Conservation (phyloP, 148 eudicot genomes). For the Cornus florida region DNA sequence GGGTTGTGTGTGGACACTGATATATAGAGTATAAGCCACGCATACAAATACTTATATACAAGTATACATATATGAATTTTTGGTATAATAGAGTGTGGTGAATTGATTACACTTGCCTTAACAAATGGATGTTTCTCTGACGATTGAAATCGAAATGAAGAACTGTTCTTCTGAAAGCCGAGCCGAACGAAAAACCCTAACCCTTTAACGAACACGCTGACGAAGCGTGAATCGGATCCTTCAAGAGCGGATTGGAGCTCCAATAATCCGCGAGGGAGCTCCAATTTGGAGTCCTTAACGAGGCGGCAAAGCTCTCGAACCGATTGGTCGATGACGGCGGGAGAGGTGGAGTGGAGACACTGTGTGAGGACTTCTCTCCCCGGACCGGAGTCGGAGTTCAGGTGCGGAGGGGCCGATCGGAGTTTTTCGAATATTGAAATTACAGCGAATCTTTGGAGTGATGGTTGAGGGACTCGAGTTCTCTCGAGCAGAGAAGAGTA, state of each 20-base stretch:
- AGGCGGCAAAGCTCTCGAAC: slow-evolving; percentile 79
- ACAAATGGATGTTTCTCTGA: slow-evolving; percentile 75
- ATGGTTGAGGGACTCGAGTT: slow-evolving; percentile 70
- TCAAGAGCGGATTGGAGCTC: slow-evolving; percentile 80
- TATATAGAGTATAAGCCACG: no score
- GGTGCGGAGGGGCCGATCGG: slow-evolving; percentile 40
- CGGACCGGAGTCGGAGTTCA: slow-evolving; percentile 44
- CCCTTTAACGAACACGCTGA: slow-evolving; percentile 62
- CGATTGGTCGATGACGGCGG: slow-evolving; percentile 83
- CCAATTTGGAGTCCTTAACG: slow-evolving; percentile 49
- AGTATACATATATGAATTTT: no score
- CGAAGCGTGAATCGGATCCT: slow-evolving; percentile 49
- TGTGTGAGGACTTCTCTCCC: slow-evolving; percentile 54
- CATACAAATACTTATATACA: no score
- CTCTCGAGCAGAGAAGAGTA: slow-evolving; percentile 59
- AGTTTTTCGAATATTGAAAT: slow-evolving; percentile 77
- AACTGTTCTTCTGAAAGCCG: slow-evolving; percentile 40
- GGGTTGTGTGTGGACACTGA: no score
- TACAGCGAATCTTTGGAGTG: slow-evolving; percentile 77
- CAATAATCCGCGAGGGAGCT: slow-evolving; percentile 41
- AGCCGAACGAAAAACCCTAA: slow-evolving; percentile 72
- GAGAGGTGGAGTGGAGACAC: slow-evolving; percentile 63
- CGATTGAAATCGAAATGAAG: slow-evolving; percentile 27
- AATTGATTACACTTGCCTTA: not conserved
- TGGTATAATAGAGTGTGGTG: no score